Evolutionary conservation across 352 stramenopile species (phyloP), one percentile per base, ranked within the genome.

Genomic region (Pythium utonaiense): DNA sequence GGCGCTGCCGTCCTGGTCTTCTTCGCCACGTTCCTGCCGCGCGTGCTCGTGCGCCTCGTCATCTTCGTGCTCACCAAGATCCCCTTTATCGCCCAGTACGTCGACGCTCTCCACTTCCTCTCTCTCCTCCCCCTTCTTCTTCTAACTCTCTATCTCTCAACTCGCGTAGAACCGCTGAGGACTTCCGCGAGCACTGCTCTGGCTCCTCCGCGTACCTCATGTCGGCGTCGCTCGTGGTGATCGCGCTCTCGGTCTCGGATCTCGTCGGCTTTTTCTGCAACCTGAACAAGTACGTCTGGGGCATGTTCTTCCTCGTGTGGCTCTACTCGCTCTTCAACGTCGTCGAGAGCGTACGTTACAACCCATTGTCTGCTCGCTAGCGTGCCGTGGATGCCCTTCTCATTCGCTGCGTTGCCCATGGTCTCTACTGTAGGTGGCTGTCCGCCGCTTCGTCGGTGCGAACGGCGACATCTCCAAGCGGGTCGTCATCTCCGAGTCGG

Each of bases 271-370:
- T 93, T 57, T 77, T 95, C 28, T 92, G 80, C 60, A 64, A 79
- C 28, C 64, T 96, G n/a, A 76, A 75, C 24, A 91, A 53, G 7
- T 96, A 94, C 72, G 87, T 94, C n/a, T 92, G 78, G 79, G 84
- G 84, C n/a, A 53, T 88, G 14, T 96, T 96, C 72, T 96, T 96
- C 56, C 69, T 96, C 60, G 74, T 89, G 27, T 96, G 86, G 86
- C 75, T 96, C 58, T 94, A 93, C 71, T 91, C 85, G 62, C 71
- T 96, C 27, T 96, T 96, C 55, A 93, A 93, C 47, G 86, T 96
- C 57, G 81, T 92, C 24, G 81, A 96, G 66, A 86, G 79, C 58
- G 86, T 95, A 53, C 64, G 80, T 78, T 25, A 8, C 2, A 33
- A 9, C 9, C 28, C 27, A 34, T 17, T 50, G 22, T 52, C 9